Base-by-base conservation (phyloP, 2,329 filamentous ascomycete genomes). In the Ceratocystis papillata region DNA sequence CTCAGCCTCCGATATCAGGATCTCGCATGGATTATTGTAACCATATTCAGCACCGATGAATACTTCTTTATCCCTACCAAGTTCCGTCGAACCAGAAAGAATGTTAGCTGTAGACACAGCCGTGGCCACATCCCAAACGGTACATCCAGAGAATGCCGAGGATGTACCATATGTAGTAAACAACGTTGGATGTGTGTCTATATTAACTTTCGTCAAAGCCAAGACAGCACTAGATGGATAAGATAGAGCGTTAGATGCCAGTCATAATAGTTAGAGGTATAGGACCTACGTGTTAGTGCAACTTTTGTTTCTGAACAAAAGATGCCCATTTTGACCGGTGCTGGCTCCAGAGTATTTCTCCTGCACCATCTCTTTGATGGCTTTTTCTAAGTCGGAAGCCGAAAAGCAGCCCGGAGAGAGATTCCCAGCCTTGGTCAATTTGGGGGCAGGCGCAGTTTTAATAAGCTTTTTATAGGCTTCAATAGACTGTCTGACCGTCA, bases 11-110 rank as follows among this genome's bases (percentile, higher is more conserved):
- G 69, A 62, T 5, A 74, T 70, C 12, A 75, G 68, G 1, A 72
- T 68, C 30, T 73, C 69, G 60, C 70, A 71, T 28, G 74, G 73
- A 57, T 75, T 75, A 63, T 75, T 75, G 44, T 72, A 69, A 1
- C 72, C 72, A 25, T 73, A 70, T 0, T 68, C 73, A 2, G 71
- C 72, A 55, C 74, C 72, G 22, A 75, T 69, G 46, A 72, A 74
- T 22, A 72, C 70, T 1, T 72, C 66, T 4, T 65, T 65, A 8
- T 73, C 70, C 8, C 70, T 69, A 33, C 72, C 72, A 7, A 73
- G 12, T 28, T 69, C 63, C 30, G 72, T 71, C 3, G 73, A 68
- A 37, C 73, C 71, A 68, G 74, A 75, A 62, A 73, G 73, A 0
- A 70, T 71, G 0, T 71, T 70, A 1, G 72, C 71, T 1, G 72